Percentiles rank a stretch among this genome's conserved stretches.
Evolutionary conservation across 2,329 filamentous ascomycete species (phyloP).

Genomic region (Calonectria ilicicola): DNA sequence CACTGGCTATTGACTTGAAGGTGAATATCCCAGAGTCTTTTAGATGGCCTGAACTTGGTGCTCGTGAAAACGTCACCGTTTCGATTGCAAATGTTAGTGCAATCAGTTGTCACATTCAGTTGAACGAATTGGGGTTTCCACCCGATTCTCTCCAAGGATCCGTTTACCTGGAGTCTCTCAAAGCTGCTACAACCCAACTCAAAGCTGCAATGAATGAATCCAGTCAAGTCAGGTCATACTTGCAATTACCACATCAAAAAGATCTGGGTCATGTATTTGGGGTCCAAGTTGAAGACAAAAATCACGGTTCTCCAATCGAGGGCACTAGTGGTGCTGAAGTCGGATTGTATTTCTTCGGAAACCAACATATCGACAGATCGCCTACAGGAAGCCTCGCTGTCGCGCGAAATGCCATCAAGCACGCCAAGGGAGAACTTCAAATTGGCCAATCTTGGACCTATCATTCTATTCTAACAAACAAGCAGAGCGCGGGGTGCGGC

Average conservation of each 20-base stretch:
- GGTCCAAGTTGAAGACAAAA: not conserved
- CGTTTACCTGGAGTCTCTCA: not conserved
- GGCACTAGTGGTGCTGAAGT: not conserved
- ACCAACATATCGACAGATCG: conserved; percentile 3
- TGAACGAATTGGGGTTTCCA: not conserved
- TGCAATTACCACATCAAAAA: not conserved
- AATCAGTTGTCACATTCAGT: not conserved
- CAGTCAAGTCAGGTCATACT: not conserved
- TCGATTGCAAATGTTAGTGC: not conserved
- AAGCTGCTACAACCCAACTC: not conserved
- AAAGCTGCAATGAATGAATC: not conserved
- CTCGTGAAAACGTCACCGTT: not conserved
- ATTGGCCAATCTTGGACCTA: conserved; percentile 13
- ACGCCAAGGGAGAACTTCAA: not conserved
- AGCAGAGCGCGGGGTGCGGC: not conserved
- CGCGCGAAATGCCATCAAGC: not conserved
- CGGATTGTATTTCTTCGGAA: conserved; percentile 9
- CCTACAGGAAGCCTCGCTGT: conserved; percentile 1
- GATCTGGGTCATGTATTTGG: not conserved
- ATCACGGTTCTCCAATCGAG: not conserved
- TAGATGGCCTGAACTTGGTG: conserved; percentile 13
- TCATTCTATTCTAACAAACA: not conserved
- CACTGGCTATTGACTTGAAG: not conserved
- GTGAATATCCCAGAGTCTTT: not conserved
- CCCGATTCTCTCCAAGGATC: not conserved